Evolutionary conservation across 2,329 filamentous ascomycete species (phyloP).

Genomic region (Rutstroemia sydowiana): DNA sequence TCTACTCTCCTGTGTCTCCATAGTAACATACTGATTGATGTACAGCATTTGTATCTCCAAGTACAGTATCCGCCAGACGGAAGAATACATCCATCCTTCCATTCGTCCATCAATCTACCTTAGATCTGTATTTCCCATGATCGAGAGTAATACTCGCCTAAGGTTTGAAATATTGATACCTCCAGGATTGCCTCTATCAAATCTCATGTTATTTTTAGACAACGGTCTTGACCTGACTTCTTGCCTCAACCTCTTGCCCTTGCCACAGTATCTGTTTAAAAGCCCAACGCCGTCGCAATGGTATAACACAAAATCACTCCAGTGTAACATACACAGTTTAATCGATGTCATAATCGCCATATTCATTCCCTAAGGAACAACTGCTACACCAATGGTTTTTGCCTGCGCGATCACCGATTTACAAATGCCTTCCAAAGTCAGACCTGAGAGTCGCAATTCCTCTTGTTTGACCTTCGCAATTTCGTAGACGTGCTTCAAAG

Average conservation of each 20-base stretch:
- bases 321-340: background rate
- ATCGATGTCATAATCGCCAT: constrained; percentile 1
- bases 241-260: background rate
- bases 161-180: too few species aligned
- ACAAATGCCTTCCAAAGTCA: constrained; percentile 64
- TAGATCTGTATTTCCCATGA: too few species aligned
- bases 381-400: constrained; percentile 66
- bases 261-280: background rate
- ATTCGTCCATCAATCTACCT: too few species aligned
- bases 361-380: constrained; percentile 47
- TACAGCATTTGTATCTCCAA: too few species aligned
- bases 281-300: constrained; percentile 26
- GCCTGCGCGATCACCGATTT: constrained; percentile 67
- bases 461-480: constrained; percentile 94
- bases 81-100: background rate
- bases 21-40: too few species aligned
- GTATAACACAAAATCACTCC: constrained; percentile 2
- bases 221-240: background rate
- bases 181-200: too few species aligned
- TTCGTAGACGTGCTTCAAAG: constrained; percentile 93
- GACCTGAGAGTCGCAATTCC: constrained; percentile 65
- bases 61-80: too few species aligned
- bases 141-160: too few species aligned
- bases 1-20: too few species aligned
- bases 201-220: too few species aligned